Conservation (phyloP, 805 yeast genomes). For the Starmerella riodocensis region DNA sequence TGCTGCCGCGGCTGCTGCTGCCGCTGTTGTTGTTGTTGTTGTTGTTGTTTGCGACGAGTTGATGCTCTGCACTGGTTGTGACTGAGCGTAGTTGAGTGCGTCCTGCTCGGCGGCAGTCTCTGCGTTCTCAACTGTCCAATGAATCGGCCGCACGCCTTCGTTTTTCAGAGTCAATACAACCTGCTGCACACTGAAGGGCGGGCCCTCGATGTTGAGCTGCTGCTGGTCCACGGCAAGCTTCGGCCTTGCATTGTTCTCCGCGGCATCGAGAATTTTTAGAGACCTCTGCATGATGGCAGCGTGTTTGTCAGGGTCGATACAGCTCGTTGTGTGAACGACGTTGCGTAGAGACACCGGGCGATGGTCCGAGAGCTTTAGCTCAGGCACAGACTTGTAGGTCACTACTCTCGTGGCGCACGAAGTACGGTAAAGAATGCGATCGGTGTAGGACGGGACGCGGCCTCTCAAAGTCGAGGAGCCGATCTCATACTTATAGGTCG, state of each 20-base stretch:
- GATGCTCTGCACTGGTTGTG: not conserved
- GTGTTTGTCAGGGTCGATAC: constrained; percentile 31
- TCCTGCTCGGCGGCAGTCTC: constrained; percentile 1
- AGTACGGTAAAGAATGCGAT: constrained; percentile 36
- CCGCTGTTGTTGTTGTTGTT: not conserved
- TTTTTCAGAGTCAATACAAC: constrained; percentile 6
- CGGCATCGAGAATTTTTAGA: constrained; percentile 32
- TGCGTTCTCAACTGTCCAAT: constrained; percentile 12
- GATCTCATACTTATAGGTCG: constrained; percentile 38
- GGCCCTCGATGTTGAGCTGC: constrained; percentile 24
- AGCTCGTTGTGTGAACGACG: constrained; percentile 22
- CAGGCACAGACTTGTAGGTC: constrained; percentile 20
- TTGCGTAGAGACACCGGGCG: constrained; percentile 38
- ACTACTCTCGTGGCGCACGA: constrained; percentile 12
- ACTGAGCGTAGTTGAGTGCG: not conserved
- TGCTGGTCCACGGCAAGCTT: constrained; percentile 30
- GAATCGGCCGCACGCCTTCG: constrained; percentile 14
- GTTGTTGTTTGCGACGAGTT: not conserved
- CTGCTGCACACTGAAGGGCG: constrained; percentile 18
- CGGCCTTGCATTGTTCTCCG: constrained; percentile 35
- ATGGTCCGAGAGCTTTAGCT: constrained; percentile 38
- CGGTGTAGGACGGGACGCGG: constrained; percentile 48
- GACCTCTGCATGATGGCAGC: constrained; percentile 29
- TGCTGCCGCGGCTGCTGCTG: not conserved
- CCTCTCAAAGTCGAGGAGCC: constrained; percentile 22